A percentile compares a stretch with the other conserved stretches of the same genome.
Evolutionary conservation across 306 rosid genomes (phyloP).

Genomic region (Purshia tridentata): DNA sequence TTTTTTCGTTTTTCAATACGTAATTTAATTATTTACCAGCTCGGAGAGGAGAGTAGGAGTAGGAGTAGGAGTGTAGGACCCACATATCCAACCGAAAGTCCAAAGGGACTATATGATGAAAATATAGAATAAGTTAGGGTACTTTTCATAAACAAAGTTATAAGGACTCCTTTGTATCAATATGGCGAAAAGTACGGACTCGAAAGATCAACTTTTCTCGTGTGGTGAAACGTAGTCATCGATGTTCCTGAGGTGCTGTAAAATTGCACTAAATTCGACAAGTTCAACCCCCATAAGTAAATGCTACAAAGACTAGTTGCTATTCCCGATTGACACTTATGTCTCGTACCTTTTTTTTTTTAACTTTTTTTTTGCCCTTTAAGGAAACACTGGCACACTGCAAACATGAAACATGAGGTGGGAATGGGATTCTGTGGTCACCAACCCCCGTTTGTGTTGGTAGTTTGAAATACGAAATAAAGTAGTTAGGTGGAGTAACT

Average conservation of each 20-base stretch:
- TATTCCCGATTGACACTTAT: neutral
- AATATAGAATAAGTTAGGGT: neutral
- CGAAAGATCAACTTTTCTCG: constrained; percentile 7
- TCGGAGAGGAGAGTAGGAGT: neutral
- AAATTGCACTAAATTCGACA: too few species aligned
- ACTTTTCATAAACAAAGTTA: constrained; percentile 9
- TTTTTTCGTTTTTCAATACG: too few species aligned
- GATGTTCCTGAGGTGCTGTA: neutral
- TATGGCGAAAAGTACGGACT: constrained; percentile 34
- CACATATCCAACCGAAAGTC: neutral
- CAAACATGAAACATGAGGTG: constrained; percentile 7
- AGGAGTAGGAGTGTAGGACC: neutral
- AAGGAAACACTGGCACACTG: neutral
- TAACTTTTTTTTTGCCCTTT: neutral
- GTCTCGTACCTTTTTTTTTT: neutral
- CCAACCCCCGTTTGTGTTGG: constrained; percentile 5
- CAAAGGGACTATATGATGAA: neutral
- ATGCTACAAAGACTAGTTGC: too few species aligned
- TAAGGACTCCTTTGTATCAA: constrained; percentile 34
- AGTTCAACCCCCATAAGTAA: too few species aligned
- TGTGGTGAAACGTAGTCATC: neutral
- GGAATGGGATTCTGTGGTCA: constrained; percentile 1
- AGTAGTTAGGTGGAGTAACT: neutral
- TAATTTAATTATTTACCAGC: too few species aligned
- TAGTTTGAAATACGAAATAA: neutral